Percentiles rank a stretch among this genome's conserved stretches.
Evolutionary conservation across 306 rosid species (phyloP).

Genomic region (Biancaea sappan): DNA sequence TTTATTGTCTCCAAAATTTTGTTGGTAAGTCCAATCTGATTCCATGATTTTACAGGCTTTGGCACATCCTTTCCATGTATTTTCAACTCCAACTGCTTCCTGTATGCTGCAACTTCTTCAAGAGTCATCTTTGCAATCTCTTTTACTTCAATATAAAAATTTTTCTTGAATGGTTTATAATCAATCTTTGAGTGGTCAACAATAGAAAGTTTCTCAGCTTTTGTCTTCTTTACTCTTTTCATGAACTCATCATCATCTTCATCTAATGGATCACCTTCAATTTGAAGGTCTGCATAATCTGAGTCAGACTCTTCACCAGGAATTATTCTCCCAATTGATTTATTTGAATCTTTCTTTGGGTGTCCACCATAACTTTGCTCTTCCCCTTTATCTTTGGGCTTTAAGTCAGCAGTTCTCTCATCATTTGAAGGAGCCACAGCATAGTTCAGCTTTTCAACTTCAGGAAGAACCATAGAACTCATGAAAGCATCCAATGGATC

Average conservation of each 20-base stretch:
- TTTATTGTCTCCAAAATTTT: conserved; percentile 87
- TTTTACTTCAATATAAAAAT: conserved; percentile 75
- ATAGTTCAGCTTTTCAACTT: conserved; percentile 74
- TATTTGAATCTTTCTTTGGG: conserved; percentile 61
- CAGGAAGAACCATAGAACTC: conserved; percentile 89
- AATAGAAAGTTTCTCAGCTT: conserved; percentile 88
- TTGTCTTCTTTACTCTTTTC: conserved; percentile 95
- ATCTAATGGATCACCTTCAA: conserved; percentile 65
- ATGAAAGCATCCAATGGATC: conserved; percentile 96
- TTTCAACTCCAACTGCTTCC: conserved; percentile 87
- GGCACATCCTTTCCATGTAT: conserved; percentile 96
- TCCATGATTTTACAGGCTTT: conserved; percentile 88
- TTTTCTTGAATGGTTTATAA: conserved; percentile 71
- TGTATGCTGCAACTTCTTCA: conserved; percentile 69
- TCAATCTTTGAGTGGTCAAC: conserved; percentile 96
- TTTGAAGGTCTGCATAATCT: conserved; percentile 71
- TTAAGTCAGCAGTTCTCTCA: conserved; percentile 45
- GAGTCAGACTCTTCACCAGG: conserved; percentile 93
- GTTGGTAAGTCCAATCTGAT: conserved; percentile 92
- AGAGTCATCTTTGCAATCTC: conserved; percentile 70
- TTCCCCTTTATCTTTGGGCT: conserved; percentile 51
- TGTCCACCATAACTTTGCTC: conserved; percentile 49
- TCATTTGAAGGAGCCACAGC: conserved; percentile 38
- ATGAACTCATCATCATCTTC: conserved; percentile 95
- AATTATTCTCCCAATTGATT: conserved; percentile 83